phyloP scores from a whole-genome alignment of 495 filamentous ascomycete species.

The Penicillium angulare region DNA sequence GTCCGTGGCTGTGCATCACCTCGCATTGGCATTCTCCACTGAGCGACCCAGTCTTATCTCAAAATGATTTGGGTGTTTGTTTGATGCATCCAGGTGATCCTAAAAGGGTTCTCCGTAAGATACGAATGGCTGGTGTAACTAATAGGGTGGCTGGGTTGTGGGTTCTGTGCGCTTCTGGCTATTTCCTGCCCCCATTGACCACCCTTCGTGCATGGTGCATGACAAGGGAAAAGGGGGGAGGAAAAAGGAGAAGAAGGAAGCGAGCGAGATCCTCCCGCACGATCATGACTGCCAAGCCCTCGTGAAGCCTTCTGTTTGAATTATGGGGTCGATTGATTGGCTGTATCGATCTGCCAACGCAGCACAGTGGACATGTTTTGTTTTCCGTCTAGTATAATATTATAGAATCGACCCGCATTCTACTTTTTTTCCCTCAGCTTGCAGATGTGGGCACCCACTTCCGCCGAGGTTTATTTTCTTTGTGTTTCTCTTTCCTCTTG shows the following conservation, averaged over 20 bases:
- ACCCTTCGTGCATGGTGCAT: not conserved
- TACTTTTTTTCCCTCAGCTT: not conserved
- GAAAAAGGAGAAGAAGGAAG: not conserved
- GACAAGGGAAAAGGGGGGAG: not conserved
- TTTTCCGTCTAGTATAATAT: constrained; percentile 8
- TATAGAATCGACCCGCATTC: not conserved
- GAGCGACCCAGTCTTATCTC: constrained; percentile 9
- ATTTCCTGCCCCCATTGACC: constrained; percentile 78
- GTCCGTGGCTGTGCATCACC: constrained; percentile 21
- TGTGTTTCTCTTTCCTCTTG: not conserved
- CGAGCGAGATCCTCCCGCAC: not conserved
- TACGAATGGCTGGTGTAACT: not conserved
- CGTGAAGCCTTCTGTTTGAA: constrained; percentile 3
- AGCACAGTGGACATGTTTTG: constrained; percentile 14
- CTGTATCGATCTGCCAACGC: constrained; percentile 11
- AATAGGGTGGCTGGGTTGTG: constrained; percentile 56
- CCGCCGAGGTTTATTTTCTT: not conserved
- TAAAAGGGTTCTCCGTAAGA: too few relatives aligned
- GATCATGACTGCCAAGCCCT: constrained; percentile 1
- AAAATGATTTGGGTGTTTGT: not conserved
- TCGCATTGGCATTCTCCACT: constrained; percentile 14
- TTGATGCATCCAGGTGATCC: too few relatives aligned
- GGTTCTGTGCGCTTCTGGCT: constrained; percentile 86
- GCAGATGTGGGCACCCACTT: not conserved
- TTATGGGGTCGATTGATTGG: constrained; percentile 18